Evolutionary conservation across 2,329 filamentous ascomycete species (phyloP), one percentile per base, ranked within the genome.

Genomic region (Scleromitrula shiraiana): DNA sequence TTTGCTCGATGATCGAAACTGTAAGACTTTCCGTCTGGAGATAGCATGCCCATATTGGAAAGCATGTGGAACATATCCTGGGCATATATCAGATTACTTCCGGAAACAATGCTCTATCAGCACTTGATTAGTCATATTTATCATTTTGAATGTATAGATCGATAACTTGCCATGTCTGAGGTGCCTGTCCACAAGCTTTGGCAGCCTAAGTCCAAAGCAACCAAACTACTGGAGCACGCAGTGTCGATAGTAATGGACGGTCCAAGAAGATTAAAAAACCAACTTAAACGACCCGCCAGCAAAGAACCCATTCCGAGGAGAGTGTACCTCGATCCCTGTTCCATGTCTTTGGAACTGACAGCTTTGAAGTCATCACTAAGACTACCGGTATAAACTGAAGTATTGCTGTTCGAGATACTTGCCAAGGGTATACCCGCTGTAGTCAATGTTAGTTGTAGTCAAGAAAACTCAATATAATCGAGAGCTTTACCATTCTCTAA

Each of bases 1-100:
- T 80, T 74, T n/a, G 78, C 81, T 1, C 70, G 67, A n/a, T 68
- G 58, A 53, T 83, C 79, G 53, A 79, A 82, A 2, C 73, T 74
- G 50, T 71, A 75, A 37, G 72, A 76, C 19, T 19, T 39, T 6
- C 26, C 19, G 14, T 38, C 38, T 35, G 43, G 42, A 12, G 50
- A 51, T 12, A 48, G 24, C 5, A 36, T 15, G 10, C 37, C 19
- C 12, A 36, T 15, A 10, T 24, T 26, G 19, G 19, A 0, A 74
- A 74, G 49, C 75, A 71, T 47, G 20, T 17, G 19, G 39, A 40
- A 14, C 32, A 29, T 17, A 35, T 32, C 26, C 29, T 27, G 36
- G 45, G 22, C 24, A 20, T 7, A 46, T 27, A 44, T 20, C 71
- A 75, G 50, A 71, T 71, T 33, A 10, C 15, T 22, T n/a, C 0